Evolutionary conservation across 1,284 basidiomycete species (phyloP), one percentile per base, ranked within the genome.

Genomic region (Moesziomyces antarcticus): DNA sequence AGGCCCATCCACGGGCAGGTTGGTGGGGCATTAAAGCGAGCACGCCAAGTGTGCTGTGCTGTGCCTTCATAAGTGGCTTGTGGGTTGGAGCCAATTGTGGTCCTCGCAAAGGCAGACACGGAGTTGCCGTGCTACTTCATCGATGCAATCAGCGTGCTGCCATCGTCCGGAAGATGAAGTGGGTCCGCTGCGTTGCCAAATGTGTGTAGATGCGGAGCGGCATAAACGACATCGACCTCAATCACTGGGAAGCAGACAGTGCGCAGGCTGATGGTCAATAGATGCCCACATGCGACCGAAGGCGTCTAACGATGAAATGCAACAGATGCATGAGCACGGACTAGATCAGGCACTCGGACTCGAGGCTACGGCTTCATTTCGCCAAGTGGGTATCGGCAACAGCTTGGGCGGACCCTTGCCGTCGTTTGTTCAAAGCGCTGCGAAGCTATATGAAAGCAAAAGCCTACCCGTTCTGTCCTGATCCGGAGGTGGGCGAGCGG

Each of bases 401-500:
- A 25, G 45, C 40, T 40, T 40, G 40, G 49, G 35, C 21, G 20
- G 16, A n/a, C 18, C 37, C 16, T 40, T 7, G 37, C 16, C 14
- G 42, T 37, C 10, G 27, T 44, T 21, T n/a, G 18, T 8, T 37
- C 5, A 25, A 40, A 13, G 40, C 43, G 30, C 30, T 13, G 30
- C 30, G 21, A 11, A 42, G 10, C n/a, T 6, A 27, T 43, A 33
- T 33, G 30, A 33, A 33, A 33, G 30, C 30, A 33, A 33, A 13
- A 13, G 25, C 6, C 25, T 33, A 10, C 30, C 30, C 13, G 30
- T 13, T 11, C 30, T 13, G 30, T 33, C 30, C 30, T 33, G 30
- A 62, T 33, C 30, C 30, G 11, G 30, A 62, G 49, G 66, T 69
- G 51, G 66, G 20, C 6, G 57, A 52, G 21, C 47, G 25, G 42